A percentile compares a stretch with the other conserved stretches of the same genome.
Conservation (phyloP, 768 basidiomycete species). For the Suillus sp. region DNA sequence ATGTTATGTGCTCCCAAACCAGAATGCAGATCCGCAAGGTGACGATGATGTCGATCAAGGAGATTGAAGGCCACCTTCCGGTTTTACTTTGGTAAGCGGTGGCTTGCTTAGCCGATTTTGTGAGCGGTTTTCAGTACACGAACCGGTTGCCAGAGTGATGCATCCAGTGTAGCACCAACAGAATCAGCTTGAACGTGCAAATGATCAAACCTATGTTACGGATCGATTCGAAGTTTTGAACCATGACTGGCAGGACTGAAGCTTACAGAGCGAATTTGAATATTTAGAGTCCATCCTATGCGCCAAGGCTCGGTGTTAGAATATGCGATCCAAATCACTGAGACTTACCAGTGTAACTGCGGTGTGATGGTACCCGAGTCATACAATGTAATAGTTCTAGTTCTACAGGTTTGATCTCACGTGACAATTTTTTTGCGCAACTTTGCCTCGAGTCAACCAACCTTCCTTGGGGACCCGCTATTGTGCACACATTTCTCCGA, state of each 20-base stretch:
- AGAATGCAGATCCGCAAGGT: neutral
- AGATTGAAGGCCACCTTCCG: neutral
- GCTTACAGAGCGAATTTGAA: neutral
- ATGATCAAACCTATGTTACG: neutral
- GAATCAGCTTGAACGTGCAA: neutral
- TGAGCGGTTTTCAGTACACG: too few relatives aligned
- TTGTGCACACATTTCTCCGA: neutral
- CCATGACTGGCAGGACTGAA: neutral
- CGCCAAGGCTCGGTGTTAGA: neutral
- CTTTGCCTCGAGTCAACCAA: neutral
- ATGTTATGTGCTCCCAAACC: neutral
- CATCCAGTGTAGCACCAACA: neutral
- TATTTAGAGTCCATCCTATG: neutral
- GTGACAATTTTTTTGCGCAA: constrained; percentile 1
- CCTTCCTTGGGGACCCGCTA: neutral
- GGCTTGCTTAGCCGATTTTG: neutral
- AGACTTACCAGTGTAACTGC: neutral
- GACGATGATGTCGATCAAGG: neutral
- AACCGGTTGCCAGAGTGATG: neutral
- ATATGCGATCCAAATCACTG: neutral
- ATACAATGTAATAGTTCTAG: neutral
- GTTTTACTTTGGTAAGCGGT: neutral
- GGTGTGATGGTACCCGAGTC: neutral
- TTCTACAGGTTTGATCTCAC: neutral
- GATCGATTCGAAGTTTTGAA: neutral